Conservation (phyloP, 2,329 filamentous ascomycete genomes). For the Sporothrix globosa region DNA sequence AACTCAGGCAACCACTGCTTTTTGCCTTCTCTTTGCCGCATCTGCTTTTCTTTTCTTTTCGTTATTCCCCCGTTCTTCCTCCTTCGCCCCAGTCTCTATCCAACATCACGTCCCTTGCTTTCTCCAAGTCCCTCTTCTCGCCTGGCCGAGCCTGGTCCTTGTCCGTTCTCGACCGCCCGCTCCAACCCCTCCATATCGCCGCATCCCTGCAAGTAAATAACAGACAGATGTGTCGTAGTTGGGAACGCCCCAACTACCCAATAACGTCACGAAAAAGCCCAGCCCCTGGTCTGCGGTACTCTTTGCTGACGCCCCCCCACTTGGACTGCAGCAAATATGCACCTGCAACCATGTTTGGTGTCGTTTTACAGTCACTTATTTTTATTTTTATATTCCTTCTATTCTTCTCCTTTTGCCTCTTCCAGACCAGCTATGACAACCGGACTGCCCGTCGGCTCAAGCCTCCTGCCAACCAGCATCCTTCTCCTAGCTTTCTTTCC, state of each 20-base stretch:
- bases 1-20: not conserved
- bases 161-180: not conserved
- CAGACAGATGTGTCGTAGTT: not conserved
- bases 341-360: slow-evolving; percentile 23
- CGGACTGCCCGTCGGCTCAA: slow-evolving; percentile 9
- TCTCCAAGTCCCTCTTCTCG: not conserved
- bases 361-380: not conserved
- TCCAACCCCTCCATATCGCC: not conserved
- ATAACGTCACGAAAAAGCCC: slow-evolving; percentile 5
- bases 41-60: not conserved
- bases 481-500: too few species aligned
- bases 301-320: slow-evolving; percentile 34
- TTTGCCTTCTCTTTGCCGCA: not conserved
- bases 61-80: not conserved
- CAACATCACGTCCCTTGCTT: slow-evolving; percentile 17
- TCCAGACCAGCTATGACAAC: not conserved
- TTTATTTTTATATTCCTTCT: not conserved
- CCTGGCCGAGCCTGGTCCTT: not conserved
- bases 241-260: not conserved
- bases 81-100: slow-evolving; percentile 6
- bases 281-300: slow-evolving; percentile 3
- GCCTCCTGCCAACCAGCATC: not conserved
- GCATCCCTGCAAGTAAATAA: slow-evolving; percentile 15
- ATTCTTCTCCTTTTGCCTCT: not conserved
- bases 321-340: slow-evolving; percentile 33